Evolutionary conservation across 2,329 filamentous ascomycete genomes (phyloP).

Genomic region (Orbilia ellipsospora): DNA sequence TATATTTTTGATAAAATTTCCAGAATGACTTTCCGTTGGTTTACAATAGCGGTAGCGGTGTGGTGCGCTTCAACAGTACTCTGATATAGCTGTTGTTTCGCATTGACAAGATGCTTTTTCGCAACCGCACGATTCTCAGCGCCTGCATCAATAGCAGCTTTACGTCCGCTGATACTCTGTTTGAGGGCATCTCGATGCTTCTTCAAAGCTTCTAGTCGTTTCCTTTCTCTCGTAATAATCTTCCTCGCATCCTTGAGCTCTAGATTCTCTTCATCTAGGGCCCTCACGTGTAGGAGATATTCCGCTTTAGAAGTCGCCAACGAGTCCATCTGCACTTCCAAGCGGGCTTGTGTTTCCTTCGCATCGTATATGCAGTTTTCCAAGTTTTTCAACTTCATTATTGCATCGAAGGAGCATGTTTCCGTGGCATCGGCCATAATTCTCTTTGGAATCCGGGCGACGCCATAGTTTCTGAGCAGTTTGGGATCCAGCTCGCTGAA

Average conservation of each 20-base stretch:
- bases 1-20: conserved; percentile 83
- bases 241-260: conserved; percentile 63
- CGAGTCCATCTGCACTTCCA: conserved; percentile 71
- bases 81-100: conserved; percentile 69
- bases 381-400: conserved; percentile 73
- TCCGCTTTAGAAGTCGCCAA: conserved; percentile 60
- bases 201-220: conserved; percentile 72
- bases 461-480: conserved; percentile 38
- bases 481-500: conserved; percentile 66
- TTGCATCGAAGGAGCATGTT: conserved; percentile 73
- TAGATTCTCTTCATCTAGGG: conserved; percentile 42
- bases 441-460: conserved; percentile 63
- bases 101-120: conserved; percentile 72
- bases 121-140: conserved; percentile 70
- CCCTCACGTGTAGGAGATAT: conserved; percentile 30
- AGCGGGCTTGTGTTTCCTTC: conserved; percentile 69
- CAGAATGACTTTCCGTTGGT: conserved; percentile 88
- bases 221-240: conserved; percentile 73
- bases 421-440: conserved; percentile 59
- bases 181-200: conserved; percentile 75
- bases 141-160: conserved; percentile 75
- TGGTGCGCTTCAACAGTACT: conserved; percentile 69
- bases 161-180: conserved; percentile 73
- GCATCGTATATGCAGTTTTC: conserved; percentile 77
- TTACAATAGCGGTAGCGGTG: conserved; percentile 75